Conservation (phyloP, 257 asterid genomes). For the Solanum rostratum region DNA sequence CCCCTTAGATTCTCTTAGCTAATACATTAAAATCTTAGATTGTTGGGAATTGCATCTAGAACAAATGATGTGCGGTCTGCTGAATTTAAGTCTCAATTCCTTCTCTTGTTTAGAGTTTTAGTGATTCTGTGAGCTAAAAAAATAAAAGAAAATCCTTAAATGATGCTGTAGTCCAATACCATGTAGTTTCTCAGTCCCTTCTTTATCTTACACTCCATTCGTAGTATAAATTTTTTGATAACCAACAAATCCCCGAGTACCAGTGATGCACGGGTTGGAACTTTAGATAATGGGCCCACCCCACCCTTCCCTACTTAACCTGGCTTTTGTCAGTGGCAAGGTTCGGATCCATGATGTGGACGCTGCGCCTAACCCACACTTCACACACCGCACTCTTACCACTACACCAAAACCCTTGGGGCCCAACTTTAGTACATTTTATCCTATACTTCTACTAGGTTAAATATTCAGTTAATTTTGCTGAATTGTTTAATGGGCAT, state of each 20-base stretch:
- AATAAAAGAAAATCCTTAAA: not conserved
- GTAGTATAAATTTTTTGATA: not conserved
- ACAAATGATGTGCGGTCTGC: not conserved
- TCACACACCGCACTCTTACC: no score
- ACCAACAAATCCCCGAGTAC: not conserved
- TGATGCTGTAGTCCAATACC: not conserved
- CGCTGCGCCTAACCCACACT: not conserved
- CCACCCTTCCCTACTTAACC: not conserved
- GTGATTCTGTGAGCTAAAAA: not conserved
- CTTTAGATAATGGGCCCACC: not conserved
- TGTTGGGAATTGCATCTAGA: not conserved
- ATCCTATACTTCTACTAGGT: not conserved
- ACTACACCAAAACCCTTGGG: not conserved
- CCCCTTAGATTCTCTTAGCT: not conserved
- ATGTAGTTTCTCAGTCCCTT: not conserved
- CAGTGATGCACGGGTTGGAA: not conserved
- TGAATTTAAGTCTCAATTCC: not conserved
- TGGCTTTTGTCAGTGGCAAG: not conserved
- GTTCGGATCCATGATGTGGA: not conserved
- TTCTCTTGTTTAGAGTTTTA: not conserved
- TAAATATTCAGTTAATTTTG: not conserved
- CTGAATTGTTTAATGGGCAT: not conserved
- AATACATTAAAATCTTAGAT: not conserved
- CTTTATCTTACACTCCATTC: not conserved
- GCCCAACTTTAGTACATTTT: not conserved